Conservation (phyloP, 2,329 filamentous ascomycete species). For the Fusarium duplospermum region DNA sequence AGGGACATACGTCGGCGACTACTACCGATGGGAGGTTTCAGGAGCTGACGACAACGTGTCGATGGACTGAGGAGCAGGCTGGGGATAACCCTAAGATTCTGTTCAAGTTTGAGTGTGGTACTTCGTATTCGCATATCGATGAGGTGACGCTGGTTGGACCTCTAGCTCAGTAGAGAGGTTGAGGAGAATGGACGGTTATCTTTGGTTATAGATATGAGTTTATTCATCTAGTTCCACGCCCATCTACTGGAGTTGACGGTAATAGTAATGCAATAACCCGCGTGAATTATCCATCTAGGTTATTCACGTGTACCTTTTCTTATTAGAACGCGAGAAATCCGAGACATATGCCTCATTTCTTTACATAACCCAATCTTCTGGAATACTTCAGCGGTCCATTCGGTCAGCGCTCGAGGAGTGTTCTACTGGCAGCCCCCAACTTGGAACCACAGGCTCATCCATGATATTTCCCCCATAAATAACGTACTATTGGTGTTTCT, state of each 20-base stretch:
- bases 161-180: neutral
- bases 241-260: rapidly evolving
- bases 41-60: neutral
- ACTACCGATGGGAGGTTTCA: neutral
- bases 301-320: neutral
- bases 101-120: neutral
- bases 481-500: neutral
- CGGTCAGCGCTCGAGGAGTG: neutral
- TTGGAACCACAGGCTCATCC: rapidly evolving
- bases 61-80: neutral
- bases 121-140: neutral
- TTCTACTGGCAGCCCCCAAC: neutral
- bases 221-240: rapidly evolving
- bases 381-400: neutral
- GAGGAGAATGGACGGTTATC: neutral
- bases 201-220: neutral
- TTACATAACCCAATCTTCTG: neutral
- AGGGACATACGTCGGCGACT: neutral
- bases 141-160: neutral
- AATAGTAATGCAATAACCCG: neutral
- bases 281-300: neutral
- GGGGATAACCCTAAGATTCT: neutral
- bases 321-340: neutral
- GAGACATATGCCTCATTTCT: neutral
- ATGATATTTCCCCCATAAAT: neutral